Evolutionary conservation across 2,329 filamentous ascomycete species (phyloP).

Genomic region (Aspergillus piperis): DNA sequence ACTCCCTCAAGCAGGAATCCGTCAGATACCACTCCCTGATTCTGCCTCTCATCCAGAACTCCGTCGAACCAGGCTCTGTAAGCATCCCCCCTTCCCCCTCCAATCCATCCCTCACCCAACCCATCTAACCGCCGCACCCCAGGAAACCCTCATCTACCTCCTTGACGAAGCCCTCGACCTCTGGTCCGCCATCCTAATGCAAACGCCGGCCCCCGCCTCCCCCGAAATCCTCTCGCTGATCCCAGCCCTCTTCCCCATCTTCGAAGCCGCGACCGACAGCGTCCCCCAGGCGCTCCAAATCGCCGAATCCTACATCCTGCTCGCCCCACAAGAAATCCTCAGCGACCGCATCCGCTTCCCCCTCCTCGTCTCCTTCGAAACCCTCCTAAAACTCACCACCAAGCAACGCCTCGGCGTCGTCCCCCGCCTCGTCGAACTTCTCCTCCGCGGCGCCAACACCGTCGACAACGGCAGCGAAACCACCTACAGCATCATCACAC

Average conservation of each 20-base stretch:
- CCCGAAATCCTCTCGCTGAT: conserved; percentile 64
- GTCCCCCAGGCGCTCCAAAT: conserved; percentile 64
- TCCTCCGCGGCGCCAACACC: conserved; percentile 64
- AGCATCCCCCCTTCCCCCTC: conserved; percentile 15
- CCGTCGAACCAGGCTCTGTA: conserved; percentile 74
- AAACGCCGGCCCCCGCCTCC: conserved; percentile 62
- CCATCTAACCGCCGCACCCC: conserved; percentile 8
- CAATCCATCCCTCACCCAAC: not conserved
- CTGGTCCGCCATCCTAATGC: conserved; percentile 73
- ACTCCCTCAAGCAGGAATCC: conserved; percentile 77
- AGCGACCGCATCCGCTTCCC: conserved; percentile 41
- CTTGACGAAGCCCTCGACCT: conserved; percentile 90
- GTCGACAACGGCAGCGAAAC: conserved; percentile 58
- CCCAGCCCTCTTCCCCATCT: conserved; percentile 63
- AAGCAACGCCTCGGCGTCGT: conserved; percentile 44
- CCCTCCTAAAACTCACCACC: conserved; percentile 41
- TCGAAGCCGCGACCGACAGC: conserved; percentile 67
- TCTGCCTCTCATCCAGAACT: conserved; percentile 77
- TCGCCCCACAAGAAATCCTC: conserved; percentile 56
- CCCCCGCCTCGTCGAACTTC: conserved; percentile 59
- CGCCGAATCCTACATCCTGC: conserved; percentile 68
- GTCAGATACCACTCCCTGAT: conserved; percentile 77
- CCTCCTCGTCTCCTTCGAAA: conserved; percentile 42
- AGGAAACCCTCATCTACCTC: conserved; percentile 73
- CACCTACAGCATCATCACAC: conserved; percentile 64